Base-by-base conservation (phyloP, 2,329 filamentous ascomycete genomes). In the Xylaria sp. region DNA sequence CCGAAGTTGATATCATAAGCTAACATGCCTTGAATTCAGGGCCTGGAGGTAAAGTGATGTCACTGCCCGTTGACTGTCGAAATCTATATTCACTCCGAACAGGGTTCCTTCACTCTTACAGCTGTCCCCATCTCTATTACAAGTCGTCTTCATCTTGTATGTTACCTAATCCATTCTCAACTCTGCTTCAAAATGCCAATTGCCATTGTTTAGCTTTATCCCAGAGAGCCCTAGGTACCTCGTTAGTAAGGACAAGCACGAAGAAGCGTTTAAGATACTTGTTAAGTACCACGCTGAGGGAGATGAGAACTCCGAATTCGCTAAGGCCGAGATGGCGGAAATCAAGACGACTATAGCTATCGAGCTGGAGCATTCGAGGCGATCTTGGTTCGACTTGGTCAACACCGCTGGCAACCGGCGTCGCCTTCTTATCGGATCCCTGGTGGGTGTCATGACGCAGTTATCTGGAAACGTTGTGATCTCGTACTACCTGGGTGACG, bases 391-490 rank as follows among this genome's bases (percentile, higher is more conserved):
- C 67, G 85, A 87, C 69, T 79, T 88, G 76, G 69, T 88, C 27
- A 79, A 78, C 55, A 86, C 85, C 0, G 66, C 82, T 1, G 87
- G 84, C 18, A 86, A 86, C 78, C 82, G 83, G 1, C 82, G 84
- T 40, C 84, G 86, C 40, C 79, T 84, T 5, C 74, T 86, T 58
- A 82, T 88, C 72, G 82, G 84, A 18, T 77, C 79, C 0, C 81
- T 85, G 50, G 80, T 88, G 10, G 85, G 86, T 37, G 74, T 88
- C 0, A 87, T 87, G 74, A 85, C 85, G 0, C 86, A 88, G 75
- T 84, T 85, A 76, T 85, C 84, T 12, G 86, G 81, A 73, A 88
- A 85, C 72, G 82, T 83, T 10, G 79, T 85, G 58, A 82, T 85
- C 66, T 83, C 81, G 10, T 80, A 75, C 78, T 87, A 86, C 72